phyloP scores from a whole-genome alignment of 371 early-diverging fungal genomes.

The Mortierella sp. region DNA sequence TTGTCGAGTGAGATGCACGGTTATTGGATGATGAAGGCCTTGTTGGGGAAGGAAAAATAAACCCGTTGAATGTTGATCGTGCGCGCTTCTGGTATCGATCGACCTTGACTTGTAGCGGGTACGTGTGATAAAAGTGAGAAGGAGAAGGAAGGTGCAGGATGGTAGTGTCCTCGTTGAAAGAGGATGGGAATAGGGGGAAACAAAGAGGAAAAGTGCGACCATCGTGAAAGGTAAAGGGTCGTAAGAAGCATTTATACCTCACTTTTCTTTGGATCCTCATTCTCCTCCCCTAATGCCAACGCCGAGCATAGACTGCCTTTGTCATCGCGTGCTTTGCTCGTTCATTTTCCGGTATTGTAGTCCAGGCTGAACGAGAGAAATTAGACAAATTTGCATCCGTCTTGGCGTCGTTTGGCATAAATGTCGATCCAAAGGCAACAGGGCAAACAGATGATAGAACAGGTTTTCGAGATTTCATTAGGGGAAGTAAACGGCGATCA shows the following conservation, averaged over 20 bases:
- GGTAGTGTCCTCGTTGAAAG: neutral
- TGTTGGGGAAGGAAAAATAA: neutral
- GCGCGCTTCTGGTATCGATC: no score
- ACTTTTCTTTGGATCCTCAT: neutral
- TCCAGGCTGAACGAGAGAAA: neutral
- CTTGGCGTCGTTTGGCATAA: neutral
- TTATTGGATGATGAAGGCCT: neutral
- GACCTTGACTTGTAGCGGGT: no score
- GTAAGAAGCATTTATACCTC: no score
- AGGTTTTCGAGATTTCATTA: no score
- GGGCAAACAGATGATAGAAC: no score
- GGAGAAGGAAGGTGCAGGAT: no score
- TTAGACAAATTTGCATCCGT: neutral
- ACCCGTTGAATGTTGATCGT: no score
- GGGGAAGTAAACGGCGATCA: neutral
- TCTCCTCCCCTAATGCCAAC: no score
- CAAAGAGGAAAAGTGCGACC: neutral
- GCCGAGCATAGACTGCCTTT: no score
- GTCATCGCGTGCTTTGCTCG: no score
- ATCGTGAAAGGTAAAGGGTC: neutral
- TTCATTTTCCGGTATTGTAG: neutral
- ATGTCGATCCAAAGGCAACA: neutral
- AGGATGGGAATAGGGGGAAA: neutral
- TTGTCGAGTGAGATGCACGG: neutral
- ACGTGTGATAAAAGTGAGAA: neutral